phyloP scores from a whole-genome alignment of 495 filamentous ascomycete species.

The Symbiotaphrina buchneri region DNA sequence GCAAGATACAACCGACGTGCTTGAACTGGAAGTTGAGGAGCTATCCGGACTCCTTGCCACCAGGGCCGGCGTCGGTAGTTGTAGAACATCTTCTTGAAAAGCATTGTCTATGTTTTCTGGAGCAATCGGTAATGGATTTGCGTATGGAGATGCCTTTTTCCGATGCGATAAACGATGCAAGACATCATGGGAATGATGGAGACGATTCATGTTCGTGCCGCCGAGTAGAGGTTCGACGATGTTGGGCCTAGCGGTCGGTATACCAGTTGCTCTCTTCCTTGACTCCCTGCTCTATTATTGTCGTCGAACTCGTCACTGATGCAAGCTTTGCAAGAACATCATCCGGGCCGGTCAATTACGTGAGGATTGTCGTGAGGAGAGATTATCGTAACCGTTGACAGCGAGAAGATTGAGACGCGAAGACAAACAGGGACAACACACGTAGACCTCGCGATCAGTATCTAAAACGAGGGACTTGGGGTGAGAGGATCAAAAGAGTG shows the following conservation, averaged over 20 bases:
- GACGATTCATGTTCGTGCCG: too few species aligned
- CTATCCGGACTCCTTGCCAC: neutral
- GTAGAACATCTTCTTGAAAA: neutral
- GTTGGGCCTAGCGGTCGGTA: too few species aligned
- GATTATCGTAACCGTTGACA: neutral
- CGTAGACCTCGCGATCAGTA: neutral
- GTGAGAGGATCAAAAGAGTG: neutral
- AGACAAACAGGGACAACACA: neutral
- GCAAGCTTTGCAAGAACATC: neutral
- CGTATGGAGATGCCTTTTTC: neutral
- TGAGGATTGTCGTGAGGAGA: neutral
- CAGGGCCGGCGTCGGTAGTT: neutral
- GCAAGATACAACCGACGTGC: neutral
- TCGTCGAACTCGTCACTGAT: neutral
- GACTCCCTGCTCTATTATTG: neutral
- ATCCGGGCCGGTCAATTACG: neutral
- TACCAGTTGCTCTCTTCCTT: too few species aligned
- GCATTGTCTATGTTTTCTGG: neutral
- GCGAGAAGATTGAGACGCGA: neutral
- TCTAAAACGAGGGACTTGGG: conserved; percentile 1
- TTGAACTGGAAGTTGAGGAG: neutral
- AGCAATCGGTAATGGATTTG: too few species aligned
- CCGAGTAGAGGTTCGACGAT: too few species aligned
- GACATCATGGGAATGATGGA: conserved; percentile 1
- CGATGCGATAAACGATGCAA: neutral